A percentile compares a stretch with the other conserved stretches of the same genome.
Evolutionary conservation across 2,329 filamentous ascomycete species (phyloP).

Genomic region (Xylariaceae sp.): DNA sequence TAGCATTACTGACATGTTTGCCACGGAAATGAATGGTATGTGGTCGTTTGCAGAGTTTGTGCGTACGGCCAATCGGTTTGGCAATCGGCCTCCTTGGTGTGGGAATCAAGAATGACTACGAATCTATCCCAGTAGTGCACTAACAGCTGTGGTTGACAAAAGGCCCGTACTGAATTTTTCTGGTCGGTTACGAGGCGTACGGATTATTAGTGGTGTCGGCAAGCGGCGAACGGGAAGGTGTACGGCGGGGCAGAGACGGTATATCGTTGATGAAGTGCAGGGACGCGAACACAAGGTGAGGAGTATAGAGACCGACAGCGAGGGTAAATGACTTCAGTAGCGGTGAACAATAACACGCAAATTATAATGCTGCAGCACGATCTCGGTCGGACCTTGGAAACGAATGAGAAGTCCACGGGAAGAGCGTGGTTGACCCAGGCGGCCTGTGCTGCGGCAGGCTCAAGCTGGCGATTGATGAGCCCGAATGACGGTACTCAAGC

Average conservation of each 20-base stretch:
- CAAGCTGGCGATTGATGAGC: conserved; percentile 15
- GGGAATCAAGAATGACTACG: background rate
- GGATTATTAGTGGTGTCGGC: background rate
- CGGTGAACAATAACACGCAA: background rate
- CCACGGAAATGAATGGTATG: background rate
- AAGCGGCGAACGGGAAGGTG: background rate
- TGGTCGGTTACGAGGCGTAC: background rate
- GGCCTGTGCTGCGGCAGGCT: conserved; percentile 14
- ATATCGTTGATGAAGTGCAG: background rate
- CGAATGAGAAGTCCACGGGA: conserved; percentile 17
- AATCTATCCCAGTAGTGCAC: background rate
- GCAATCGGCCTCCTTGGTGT: background rate
- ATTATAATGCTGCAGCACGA: background rate
- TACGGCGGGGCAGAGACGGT: background rate
- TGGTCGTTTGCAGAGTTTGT: background rate
- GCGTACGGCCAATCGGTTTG: background rate
- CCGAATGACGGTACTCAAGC: conserved; percentile 2
- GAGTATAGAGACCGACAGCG: background rate
- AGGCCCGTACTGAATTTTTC: background rate
- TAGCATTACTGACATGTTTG: conserved; percentile 49
- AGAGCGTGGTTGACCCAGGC: conserved; percentile 22
- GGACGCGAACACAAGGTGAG: background rate
- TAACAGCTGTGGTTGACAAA: background rate
- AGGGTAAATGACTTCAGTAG: background rate
- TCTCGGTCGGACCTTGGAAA: background rate